Conservation (phyloP, 768 basidiomycete genomes). For the Mycena leptocephala region DNA sequence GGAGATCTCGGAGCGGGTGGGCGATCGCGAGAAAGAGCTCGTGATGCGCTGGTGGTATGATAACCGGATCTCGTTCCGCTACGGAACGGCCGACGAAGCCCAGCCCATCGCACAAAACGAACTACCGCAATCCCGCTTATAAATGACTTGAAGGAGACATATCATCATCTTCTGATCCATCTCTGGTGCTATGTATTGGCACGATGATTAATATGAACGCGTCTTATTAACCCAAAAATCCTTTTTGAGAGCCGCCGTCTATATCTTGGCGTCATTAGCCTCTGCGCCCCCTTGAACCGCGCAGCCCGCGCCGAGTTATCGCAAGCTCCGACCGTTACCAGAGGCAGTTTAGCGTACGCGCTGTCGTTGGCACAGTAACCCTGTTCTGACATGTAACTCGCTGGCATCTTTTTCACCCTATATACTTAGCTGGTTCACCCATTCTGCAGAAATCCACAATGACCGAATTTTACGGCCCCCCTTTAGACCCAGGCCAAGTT, state of each 20-base stretch:
- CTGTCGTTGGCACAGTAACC: too few species aligned
- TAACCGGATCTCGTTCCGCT: slow-evolving; percentile 45
- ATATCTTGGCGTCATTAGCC: neutral
- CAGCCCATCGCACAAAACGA: neutral
- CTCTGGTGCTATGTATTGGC: neutral
- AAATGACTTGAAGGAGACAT: neutral
- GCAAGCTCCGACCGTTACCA: too few species aligned
- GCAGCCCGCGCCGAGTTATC: too few species aligned
- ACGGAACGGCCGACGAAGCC: neutral
- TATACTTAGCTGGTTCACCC: neutral
- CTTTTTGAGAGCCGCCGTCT: neutral
- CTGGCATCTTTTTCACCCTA: neutral
- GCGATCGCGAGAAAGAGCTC: slow-evolving; percentile 79
- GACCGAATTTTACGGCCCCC: slow-evolving; percentile 45
- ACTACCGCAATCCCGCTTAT: neutral
- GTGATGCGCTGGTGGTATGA: slow-evolving; percentile 85
- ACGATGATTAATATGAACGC: neutral
- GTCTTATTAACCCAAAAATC: neutral
- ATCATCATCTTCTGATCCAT: neutral
- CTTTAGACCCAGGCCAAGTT: slow-evolving; percentile 52
- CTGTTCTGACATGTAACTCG: too few species aligned
- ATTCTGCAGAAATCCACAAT: slow-evolving; percentile 32
- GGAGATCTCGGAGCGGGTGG: slow-evolving; percentile 76
- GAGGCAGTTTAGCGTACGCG: too few species aligned
- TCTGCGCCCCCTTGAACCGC: neutral